phyloP scores from a whole-genome alignment of 2,329 filamentous ascomycete genomes.

The Epichloe sp. region DNA sequence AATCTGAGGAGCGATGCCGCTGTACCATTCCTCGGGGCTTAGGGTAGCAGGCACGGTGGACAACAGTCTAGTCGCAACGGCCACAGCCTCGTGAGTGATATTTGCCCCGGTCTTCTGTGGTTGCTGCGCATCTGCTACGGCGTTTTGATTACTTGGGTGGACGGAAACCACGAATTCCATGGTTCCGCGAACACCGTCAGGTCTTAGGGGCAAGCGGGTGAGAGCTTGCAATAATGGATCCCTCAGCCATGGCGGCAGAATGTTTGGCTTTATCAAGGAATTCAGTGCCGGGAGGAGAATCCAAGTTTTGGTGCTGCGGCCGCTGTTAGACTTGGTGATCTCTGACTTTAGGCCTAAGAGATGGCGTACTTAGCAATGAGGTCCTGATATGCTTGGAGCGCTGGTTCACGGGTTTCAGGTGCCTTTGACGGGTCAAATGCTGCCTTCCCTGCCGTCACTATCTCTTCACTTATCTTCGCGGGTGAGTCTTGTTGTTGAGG shows the following conservation, averaged over 20 bases:
- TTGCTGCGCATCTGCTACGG: slow-evolving; percentile 24
- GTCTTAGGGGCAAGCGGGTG: slow-evolving; percentile 46
- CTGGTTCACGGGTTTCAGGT: slow-evolving; percentile 19
- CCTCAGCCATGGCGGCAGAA: slow-evolving; percentile 47
- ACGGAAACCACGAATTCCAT: slow-evolving; percentile 61
- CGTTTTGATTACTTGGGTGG: slow-evolving; percentile 39
- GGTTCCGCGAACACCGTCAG: slow-evolving; percentile 51
- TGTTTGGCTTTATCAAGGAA: slow-evolving; percentile 46
- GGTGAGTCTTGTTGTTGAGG: slow-evolving; percentile 9
- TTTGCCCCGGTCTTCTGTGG: slow-evolving; percentile 45
- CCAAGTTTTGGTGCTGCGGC: slow-evolving; percentile 26
- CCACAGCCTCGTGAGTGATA: slow-evolving; percentile 56
- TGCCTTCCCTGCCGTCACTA: slow-evolving; percentile 29
- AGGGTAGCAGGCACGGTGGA: slow-evolving; percentile 44
- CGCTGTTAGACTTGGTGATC: not conserved
- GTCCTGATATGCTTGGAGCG: slow-evolving; percentile 28
- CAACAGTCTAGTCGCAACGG: slow-evolving; percentile 48
- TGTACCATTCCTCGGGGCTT: slow-evolving; percentile 45
- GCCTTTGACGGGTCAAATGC: slow-evolving; percentile 34
- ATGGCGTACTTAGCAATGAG: slow-evolving; percentile 34
- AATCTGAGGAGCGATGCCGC: slow-evolving; percentile 46
- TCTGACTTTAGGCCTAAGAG: not conserved
- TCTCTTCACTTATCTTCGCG: slow-evolving; percentile 19
- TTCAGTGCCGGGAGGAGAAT: slow-evolving; percentile 49
- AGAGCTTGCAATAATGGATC: slow-evolving; percentile 42